Evolutionary conservation across 1,284 basidiomycete genomes (phyloP), one percentile per base, ranked within the genome.

Genomic region (Ceratobasidium papillatum): DNA sequence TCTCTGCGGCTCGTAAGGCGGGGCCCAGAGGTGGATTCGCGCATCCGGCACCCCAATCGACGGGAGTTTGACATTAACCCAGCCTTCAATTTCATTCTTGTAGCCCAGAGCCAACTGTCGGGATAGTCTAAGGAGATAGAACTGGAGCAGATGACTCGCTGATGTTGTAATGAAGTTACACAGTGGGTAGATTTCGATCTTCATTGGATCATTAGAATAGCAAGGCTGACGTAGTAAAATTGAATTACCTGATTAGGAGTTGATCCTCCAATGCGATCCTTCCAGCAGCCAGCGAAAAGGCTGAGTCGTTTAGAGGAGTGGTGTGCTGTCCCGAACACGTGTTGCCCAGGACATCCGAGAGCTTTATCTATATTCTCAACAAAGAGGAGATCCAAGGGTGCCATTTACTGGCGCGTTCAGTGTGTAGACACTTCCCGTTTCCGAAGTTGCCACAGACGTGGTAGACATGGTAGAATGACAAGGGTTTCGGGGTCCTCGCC

Each of bases 271-370:
- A 19, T 14, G 36, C 22, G 3, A 30, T 27, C 1, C 22, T 9
- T 32, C 65, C 65, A 69, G n/a, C 19, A 38, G 9, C 49, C 65
- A 17, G 51, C 65, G 17, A 56, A 41, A 27, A 69, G 49, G 22
- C 43, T 5, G 9, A 69, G 34, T 5, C 7, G 2, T 14, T 11
- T 25, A 12, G 17, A 1, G 0, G 65, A 43, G 27, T 69, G 49
- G 27, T 56, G 51, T 43, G 38, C 25, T 3, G 51, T 30, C 14
- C 65, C 65, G n/a, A 69, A 69, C 11, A 69, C 51, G 27, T 41
- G 56, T 22, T 69, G 65, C 4, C 43, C 36, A 22, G 9, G 32
- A 30, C 41, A 54, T 27, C 51, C 51, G 19, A 69, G 51, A 41
- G 34, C 32, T n/a, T n/a, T n/a, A n/a, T n/a, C n/a, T n/a, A n/a